Percentiles rank a stretch among this genome's conserved stretches.
phyloP scores from a whole-genome alignment of 1,284 basidiomycete genomes.

The Sporisorium graminicola region DNA sequence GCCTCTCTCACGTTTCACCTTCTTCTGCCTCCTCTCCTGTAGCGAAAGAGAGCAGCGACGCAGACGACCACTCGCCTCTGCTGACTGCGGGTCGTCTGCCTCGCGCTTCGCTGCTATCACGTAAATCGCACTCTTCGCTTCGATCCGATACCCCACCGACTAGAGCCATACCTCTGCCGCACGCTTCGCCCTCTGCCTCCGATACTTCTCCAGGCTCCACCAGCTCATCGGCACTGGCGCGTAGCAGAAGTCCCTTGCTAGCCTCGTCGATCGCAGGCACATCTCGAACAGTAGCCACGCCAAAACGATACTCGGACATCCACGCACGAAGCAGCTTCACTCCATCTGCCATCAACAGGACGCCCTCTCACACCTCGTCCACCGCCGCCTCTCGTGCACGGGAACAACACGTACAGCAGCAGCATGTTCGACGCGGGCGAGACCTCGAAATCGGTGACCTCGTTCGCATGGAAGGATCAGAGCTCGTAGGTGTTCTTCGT shows the following conservation, averaged over 20 bases:
- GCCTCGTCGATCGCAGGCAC: constrained; percentile 11
- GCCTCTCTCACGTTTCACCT: constrained; percentile 18
- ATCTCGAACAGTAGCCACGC: constrained; percentile 29
- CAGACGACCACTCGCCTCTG: constrained; percentile 37
- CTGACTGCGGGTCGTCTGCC: constrained; percentile 40
- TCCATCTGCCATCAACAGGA: constrained; percentile 18
- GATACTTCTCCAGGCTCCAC: constrained; percentile 28
- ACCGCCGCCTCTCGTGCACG: constrained; percentile 45
- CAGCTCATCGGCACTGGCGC: constrained; percentile 11
- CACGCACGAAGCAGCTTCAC: constrained; percentile 24
- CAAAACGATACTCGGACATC: constrained; percentile 43
- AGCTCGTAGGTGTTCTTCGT: constrained; percentile 62
- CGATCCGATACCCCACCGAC: constrained; percentile 39
- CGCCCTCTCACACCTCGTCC: constrained; percentile 40
- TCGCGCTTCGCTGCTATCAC: constrained; percentile 33
- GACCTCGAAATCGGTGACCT: constrained; percentile 62
- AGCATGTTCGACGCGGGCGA: constrained; percentile 28
- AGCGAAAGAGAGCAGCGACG: constrained; percentile 20
- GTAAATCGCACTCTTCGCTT: constrained; percentile 37
- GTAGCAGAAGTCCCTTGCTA: constrained; percentile 25
- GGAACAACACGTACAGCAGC: constrained; percentile 9
- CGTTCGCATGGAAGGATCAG: constrained; percentile 56
- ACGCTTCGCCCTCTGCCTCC: constrained; percentile 33
- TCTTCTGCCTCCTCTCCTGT: constrained; percentile 19
- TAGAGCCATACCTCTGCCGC: constrained; percentile 12